Percentiles rank a stretch among this genome's conserved stretches.
Conservation (phyloP, 768 basidiomycete genomes). For the Podaxis carcinomalis region DNA sequence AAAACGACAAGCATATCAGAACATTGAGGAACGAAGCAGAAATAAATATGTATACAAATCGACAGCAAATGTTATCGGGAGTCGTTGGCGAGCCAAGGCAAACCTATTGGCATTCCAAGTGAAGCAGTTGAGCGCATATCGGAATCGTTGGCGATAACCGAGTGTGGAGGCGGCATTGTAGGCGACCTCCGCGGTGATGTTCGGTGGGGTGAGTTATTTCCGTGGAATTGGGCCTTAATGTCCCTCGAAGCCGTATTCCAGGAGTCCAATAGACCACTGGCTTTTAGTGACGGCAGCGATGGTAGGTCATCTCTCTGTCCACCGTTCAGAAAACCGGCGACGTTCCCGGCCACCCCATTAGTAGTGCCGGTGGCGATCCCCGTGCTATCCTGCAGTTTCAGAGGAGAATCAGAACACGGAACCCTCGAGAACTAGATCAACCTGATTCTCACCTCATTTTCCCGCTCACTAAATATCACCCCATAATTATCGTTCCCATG, state of each 20-base stretch:
- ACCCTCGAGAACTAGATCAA: constrained; percentile 6
- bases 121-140: constrained; percentile 27
- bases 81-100: constrained; percentile 68
- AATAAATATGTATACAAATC: constrained; percentile 9
- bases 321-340: constrained; percentile 16
- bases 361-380: constrained; percentile 9
- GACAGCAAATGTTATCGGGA: constrained; percentile 29
- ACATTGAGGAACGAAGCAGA: constrained; percentile 10
- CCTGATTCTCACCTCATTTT: constrained; percentile 16
- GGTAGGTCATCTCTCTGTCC: constrained; percentile 27
- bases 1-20: constrained; percentile 9
- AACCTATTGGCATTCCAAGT: constrained; percentile 58
- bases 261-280: constrained; percentile 65
- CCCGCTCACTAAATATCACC: constrained; percentile 14
- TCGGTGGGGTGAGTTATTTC: constrained; percentile 17
- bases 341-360: constrained; percentile 14
- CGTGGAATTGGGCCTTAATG: constrained; percentile 17
- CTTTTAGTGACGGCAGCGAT: constrained; percentile 70
- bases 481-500: constrained; percentile 18
- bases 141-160: constrained; percentile 18
- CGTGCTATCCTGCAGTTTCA: constrained; percentile 5
- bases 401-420: constrained; percentile 6
- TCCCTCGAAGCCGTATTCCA: constrained; percentile 34
- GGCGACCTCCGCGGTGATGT: constrained; percentile 26
- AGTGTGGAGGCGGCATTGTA: constrained; percentile 15